phyloP scores from a whole-genome alignment of 331 rosid species.

The Malus hybrid region DNA sequence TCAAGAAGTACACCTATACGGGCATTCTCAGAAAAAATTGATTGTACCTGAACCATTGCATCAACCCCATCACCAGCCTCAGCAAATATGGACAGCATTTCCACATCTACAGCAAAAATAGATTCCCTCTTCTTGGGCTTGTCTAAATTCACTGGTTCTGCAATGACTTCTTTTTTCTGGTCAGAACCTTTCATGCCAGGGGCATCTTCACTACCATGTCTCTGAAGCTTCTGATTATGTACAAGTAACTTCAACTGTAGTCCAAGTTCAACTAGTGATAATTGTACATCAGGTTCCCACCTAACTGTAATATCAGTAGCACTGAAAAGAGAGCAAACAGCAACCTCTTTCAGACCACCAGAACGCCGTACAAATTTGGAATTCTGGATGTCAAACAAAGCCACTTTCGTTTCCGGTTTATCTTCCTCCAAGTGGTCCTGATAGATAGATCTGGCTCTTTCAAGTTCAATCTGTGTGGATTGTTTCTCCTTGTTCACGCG shows the following conservation, averaged over 20 bases:
- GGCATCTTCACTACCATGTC: slow-evolving; percentile 34
- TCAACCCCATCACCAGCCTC: slow-evolving; percentile 96
- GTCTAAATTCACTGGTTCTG: slow-evolving; percentile 49
- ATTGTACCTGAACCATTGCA: slow-evolving; percentile 80
- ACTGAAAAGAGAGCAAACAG: slow-evolving; percentile 94
- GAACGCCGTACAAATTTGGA: slow-evolving; percentile 88
- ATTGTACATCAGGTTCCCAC: slow-evolving; percentile 94
- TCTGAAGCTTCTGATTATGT: slow-evolving; percentile 63
- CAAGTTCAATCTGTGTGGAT: slow-evolving; percentile 81
- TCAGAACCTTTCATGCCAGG: slow-evolving; percentile 32
- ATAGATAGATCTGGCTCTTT: slow-evolving; percentile 84
- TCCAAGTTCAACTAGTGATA: slow-evolving; percentile 68
- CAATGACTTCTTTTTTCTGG: slow-evolving; percentile 44
- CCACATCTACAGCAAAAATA: slow-evolving; percentile 89
- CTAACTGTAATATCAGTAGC: slow-evolving; percentile 83
- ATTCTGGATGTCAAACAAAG: slow-evolving; percentile 89
- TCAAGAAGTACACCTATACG: slow-evolving; percentile 91
- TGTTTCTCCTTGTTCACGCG: slow-evolving; percentile 80
- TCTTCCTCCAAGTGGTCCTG: slow-evolving; percentile 73
- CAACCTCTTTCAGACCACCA: slow-evolving; percentile 81
- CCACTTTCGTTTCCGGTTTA: slow-evolving; percentile 52
- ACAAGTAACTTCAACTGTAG: slow-evolving; percentile 67
- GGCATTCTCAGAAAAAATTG: slow-evolving; percentile 98
- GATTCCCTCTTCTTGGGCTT: slow-evolving; percentile 84
- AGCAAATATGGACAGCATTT: slow-evolving; percentile 74